Conservation (phyloP, 305 asterid species). For the Solanum hybrid region DNA sequence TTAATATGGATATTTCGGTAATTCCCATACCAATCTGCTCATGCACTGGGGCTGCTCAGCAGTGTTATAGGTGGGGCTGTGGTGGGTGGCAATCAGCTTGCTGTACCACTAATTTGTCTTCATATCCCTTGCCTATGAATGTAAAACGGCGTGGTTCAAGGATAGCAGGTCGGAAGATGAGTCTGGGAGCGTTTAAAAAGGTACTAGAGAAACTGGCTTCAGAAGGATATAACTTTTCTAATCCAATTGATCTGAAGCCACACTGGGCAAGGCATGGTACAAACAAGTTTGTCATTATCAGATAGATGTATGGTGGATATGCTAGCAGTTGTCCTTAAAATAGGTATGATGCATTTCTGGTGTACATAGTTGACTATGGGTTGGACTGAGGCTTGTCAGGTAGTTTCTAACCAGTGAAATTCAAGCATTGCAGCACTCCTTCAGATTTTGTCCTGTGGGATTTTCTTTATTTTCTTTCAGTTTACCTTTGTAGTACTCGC, state of each 20-base stretch:
- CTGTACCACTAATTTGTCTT: slow-evolving; percentile 69
- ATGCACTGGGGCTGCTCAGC: slow-evolving; percentile 77
- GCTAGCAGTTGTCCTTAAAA: slow-evolving; percentile 16
- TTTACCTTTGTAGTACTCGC: slow-evolving; percentile 30
- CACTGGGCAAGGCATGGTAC: slow-evolving; percentile 97
- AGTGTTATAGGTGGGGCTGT: slow-evolving; percentile 92
- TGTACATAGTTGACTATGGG: slow-evolving; percentile 46
- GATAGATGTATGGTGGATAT: slow-evolving; percentile 35
- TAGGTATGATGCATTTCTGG: slow-evolving; percentile 32
- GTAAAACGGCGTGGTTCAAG: slow-evolving; percentile 81
- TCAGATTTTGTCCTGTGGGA: slow-evolving; percentile 22
- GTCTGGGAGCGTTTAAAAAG: slow-evolving; percentile 86
- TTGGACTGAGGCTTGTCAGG: slow-evolving; percentile 36
- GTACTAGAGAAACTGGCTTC: slow-evolving; percentile 73
- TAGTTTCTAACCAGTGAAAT: slow-evolving; percentile 40
- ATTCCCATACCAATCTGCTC: slow-evolving; percentile 82
- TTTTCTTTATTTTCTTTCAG: slow-evolving; percentile 13
- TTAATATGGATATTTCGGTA: slow-evolving; percentile 61
- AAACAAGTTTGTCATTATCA: slow-evolving; percentile 82
- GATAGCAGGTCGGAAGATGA: slow-evolving; percentile 93
- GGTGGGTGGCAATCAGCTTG: slow-evolving; percentile 99
- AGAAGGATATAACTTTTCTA: slow-evolving; percentile 66
- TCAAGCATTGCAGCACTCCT: slow-evolving; percentile 12
- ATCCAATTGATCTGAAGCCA: slow-evolving; percentile 69
- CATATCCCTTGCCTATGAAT: slow-evolving; percentile 80